Evolutionary conservation across 2,329 filamentous ascomycete genomes (phyloP).

Genomic region (Scedosporium minutisporum): DNA sequence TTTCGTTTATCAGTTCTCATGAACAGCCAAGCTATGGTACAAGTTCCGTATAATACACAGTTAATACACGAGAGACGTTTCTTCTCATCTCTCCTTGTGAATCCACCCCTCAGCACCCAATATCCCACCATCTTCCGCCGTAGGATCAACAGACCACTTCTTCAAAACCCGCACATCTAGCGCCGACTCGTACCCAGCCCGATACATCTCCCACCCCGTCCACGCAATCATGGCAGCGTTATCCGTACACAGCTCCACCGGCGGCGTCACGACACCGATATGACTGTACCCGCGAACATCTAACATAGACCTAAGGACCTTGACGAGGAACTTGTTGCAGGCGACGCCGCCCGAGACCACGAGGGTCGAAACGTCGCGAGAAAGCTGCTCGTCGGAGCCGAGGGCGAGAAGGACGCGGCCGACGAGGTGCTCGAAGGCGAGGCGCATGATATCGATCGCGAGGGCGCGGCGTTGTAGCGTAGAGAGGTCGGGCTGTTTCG

Average conservation of each 20-base stretch:
- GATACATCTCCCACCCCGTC: constrained; percentile 87
- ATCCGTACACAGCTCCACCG: constrained; percentile 71
- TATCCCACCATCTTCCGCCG: constrained; percentile 54
- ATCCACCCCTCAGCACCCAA: constrained; percentile 47
- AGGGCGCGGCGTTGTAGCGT: constrained; percentile 56
- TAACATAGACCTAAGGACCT: constrained; percentile 49
- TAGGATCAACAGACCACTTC: constrained; percentile 66
- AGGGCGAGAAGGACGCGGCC: constrained; percentile 65
- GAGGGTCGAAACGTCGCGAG: constrained; percentile 43
- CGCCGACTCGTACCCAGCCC: constrained; percentile 60
- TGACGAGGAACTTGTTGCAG: constrained; percentile 68
- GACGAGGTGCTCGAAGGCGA: constrained; percentile 80
- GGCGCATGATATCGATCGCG: constrained; percentile 64
- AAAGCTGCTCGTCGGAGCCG: constrained; percentile 19
- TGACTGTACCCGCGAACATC: constrained; percentile 54
- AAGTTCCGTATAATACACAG: constrained; percentile 12
- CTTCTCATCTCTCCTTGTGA: constrained; percentile 8
- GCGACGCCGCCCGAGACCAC: constrained; percentile 89
- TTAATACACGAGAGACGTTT: neutral
- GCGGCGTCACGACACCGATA: constrained; percentile 63
- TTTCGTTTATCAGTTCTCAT: neutral
- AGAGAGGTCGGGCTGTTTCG: constrained; percentile 30
- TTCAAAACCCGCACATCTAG: constrained; percentile 49
- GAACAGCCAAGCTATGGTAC: constrained; percentile 1
- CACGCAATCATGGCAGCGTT: constrained; percentile 98